A percentile compares a stretch with the other conserved stretches of the same genome.
Conservation (phyloP, 306 rosid species). For the Glycine latifolia region DNA sequence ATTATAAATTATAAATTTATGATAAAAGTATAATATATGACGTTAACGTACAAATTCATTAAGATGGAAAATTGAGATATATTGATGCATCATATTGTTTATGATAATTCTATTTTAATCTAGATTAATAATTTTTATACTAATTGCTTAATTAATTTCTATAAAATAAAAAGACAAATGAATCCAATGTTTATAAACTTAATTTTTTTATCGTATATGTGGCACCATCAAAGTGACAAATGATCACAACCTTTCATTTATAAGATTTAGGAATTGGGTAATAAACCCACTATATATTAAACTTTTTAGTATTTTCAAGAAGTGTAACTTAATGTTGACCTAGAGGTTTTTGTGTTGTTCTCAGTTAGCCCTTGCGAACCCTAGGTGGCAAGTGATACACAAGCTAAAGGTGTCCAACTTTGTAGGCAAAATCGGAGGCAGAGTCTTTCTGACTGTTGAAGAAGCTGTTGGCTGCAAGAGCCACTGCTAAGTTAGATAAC, state of each 20-base stretch:
- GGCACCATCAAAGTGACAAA: no score
- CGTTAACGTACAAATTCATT: background rate
- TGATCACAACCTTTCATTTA: background rate
- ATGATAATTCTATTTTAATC: no score
- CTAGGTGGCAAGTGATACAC: constrained; percentile 90
- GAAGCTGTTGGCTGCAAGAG: constrained; percentile 72
- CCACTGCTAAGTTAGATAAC: constrained; percentile 32
- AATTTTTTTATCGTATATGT: no score
- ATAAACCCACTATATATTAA: background rate
- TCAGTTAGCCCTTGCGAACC: constrained; percentile 77
- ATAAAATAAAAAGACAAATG: no score
- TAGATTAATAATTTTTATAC: no score
- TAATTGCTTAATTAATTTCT: no score
- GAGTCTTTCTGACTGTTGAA: constrained; percentile 75
- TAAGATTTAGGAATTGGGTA: background rate
- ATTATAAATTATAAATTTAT: background rate
- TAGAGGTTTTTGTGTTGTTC: background rate
- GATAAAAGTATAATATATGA: background rate
- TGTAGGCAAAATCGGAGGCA: constrained; percentile 62
- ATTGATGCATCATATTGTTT: no score
- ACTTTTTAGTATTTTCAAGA: background rate
- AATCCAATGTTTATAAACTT: no score
- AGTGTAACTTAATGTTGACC: background rate
- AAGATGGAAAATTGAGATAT: background rate
- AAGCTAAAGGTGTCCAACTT: constrained; percentile 76